A percentile compares a stretch with the other conserved stretches of the same genome.
Conservation (phyloP, 805 yeast genomes). For the Kuraishia molischiana region DNA sequence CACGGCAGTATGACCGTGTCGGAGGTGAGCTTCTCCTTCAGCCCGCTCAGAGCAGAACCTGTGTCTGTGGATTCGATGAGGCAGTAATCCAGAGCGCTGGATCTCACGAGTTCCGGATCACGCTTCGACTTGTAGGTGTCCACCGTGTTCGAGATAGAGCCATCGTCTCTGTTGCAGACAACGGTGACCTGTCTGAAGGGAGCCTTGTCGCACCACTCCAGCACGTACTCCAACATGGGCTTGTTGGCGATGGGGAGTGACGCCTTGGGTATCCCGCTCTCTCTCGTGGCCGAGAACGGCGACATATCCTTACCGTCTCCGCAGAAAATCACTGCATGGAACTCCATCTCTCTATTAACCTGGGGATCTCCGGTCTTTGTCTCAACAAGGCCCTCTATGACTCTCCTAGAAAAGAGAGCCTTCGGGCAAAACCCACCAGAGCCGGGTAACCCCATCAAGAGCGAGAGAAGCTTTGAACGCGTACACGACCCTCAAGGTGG, state of each 20-base stretch:
- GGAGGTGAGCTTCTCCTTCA: constrained; percentile 25
- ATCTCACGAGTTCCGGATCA: constrained; percentile 18
- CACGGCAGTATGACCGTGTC: constrained; percentile 85
- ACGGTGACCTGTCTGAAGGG: constrained; percentile 64
- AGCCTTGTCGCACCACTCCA: constrained; percentile 90
- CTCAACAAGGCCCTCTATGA: constrained; percentile 1
- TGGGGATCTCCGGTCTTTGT: too few relatives aligned
- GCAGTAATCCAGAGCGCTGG: constrained; percentile 29
- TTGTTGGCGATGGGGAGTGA: constrained; percentile 81
- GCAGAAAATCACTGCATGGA: constrained; percentile 84
- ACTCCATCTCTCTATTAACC: constrained; percentile 79
- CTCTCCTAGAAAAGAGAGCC: too few relatives aligned
- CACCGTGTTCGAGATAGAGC: constrained; percentile 34
- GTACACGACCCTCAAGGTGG: too few relatives aligned
- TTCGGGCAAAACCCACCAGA: not conserved
- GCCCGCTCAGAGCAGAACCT: constrained; percentile 51
- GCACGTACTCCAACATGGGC: constrained; percentile 79
- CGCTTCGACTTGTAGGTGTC: constrained; percentile 34
- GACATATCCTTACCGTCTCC: constrained; percentile 69
- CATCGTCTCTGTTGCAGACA: constrained; percentile 34
- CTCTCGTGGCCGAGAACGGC: constrained; percentile 59
- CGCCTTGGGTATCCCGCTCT: constrained; percentile 72
- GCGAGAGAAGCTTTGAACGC: not conserved
- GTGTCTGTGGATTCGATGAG: constrained; percentile 40
- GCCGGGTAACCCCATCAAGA: not conserved